Conservation (phyloP, 805 yeast genomes). For the Starmerella khaoyaiensis region DNA sequence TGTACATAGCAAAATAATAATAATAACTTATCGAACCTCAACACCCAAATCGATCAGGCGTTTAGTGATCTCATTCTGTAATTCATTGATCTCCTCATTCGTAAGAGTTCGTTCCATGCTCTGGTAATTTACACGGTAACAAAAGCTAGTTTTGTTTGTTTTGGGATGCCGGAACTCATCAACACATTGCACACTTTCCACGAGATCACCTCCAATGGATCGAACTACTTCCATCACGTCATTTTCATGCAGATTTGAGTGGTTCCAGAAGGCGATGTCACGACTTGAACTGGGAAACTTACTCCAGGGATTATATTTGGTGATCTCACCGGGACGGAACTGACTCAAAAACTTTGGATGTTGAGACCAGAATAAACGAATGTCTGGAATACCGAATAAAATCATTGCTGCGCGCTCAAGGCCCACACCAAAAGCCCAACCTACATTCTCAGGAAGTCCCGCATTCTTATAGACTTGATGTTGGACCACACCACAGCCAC, state of each 20-base stretch:
- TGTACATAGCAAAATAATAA: conserved; percentile 1
- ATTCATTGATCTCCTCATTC: conserved; percentile 63
- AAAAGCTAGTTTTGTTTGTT: conserved; percentile 59
- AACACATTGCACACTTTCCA: conserved; percentile 65
- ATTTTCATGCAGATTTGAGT: conserved; percentile 52
- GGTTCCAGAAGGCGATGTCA: conserved; percentile 88
- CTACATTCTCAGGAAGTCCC: conserved; percentile 48
- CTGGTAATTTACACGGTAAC: conserved; percentile 85
- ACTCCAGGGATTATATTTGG: conserved; percentile 75
- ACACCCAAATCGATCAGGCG: conserved; percentile 39
- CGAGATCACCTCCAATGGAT: conserved; percentile 65
- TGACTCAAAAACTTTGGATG: conserved; percentile 69
- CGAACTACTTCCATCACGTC: conserved; percentile 92
- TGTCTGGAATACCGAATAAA: conserved; percentile 88
- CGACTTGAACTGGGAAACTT: conserved; percentile 77
- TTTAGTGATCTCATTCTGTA: conserved; percentile 53
- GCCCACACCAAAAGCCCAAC: conserved; percentile 98
- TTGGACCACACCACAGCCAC: conserved; percentile 88
- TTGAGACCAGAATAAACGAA: conserved; percentile 78
- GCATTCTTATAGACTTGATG: conserved; percentile 65
- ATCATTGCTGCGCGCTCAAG: conserved; percentile 93
- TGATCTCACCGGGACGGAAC: conserved; percentile 50
- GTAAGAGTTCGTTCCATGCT: conserved; percentile 90
- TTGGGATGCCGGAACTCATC: conserved; percentile 84
- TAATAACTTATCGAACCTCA: conserved; percentile 3